These are phyloP conservation scores for Mycena capillaripes DNA, from an alignment of 768 basidiomycete genomes.

Conservation along the genomic window DNA sequence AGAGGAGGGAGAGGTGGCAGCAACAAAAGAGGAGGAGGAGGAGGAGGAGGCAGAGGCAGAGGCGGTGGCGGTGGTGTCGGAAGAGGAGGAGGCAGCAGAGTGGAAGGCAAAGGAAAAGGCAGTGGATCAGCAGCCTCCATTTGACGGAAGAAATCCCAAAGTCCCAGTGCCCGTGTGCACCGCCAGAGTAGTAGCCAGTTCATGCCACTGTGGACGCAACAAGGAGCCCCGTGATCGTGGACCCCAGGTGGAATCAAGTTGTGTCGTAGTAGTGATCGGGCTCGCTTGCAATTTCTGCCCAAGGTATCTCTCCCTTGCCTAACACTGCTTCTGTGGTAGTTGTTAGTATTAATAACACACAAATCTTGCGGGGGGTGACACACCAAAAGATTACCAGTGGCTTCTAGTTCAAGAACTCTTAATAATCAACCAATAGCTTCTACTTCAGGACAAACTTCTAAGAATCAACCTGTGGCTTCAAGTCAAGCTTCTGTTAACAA, in stretches of 20 bases:
- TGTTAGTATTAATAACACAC: too few relatives aligned
- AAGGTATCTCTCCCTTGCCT: background rate
- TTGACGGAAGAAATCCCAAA: background rate
- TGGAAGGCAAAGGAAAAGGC: background rate
- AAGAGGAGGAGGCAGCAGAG: background rate
- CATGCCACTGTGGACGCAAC: background rate
- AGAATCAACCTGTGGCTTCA: too few relatives aligned
- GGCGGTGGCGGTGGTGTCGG: background rate
- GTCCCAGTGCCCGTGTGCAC: background rate
- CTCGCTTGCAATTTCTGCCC: background rate
- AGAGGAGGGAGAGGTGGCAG: background rate
- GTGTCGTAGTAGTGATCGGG: background rate
- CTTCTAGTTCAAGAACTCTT: too few relatives aligned
- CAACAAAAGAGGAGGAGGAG: background rate
- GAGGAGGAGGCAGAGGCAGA: background rate
- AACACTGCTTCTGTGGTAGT: background rate
- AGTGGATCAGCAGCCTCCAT: background rate
- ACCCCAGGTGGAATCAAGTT: conserved; percentile 3
- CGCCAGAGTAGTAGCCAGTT: background rate
- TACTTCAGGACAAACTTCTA: too few relatives aligned
- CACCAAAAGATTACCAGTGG: too few relatives aligned
- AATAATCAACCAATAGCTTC: too few relatives aligned
- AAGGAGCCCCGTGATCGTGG: background rate
- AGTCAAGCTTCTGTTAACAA: background rate
- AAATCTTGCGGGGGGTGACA: too few relatives aligned